These are phyloP conservation scores for Phialocephala subalpina DNA, from an alignment of 2,329 filamentous ascomycete genomes.

Conservation along the genomic window DNA sequence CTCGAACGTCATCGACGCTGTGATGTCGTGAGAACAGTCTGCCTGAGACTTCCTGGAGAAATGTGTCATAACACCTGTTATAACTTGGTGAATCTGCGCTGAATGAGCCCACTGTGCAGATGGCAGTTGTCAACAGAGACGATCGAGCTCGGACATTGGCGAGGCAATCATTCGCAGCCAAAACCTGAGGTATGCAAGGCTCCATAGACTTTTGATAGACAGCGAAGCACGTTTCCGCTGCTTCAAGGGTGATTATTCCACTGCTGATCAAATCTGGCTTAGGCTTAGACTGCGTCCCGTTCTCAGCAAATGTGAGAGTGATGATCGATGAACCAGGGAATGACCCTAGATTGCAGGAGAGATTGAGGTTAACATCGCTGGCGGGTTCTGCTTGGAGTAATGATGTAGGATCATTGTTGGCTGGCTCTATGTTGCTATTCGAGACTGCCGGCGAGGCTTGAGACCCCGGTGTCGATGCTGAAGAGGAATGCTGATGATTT, in stretches of 20 bases:
- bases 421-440: neutral
- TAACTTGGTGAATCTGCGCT: neutral
- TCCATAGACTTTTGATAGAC: neutral
- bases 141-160: slow-evolving; percentile 1
- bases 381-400: neutral
- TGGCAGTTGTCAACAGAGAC: neutral
- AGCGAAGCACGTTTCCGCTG: neutral
- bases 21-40: neutral
- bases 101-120: neutral
- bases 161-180: neutral
- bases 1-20: neutral
- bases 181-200: neutral
- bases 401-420: neutral
- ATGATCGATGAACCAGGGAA: slow-evolving; percentile 3
- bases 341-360: neutral
- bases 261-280: neutral
- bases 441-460: neutral
- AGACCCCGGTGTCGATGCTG: neutral
- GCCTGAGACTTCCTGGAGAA: neutral
- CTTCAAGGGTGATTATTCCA: neutral
- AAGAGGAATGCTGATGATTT: neutral
- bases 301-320: neutral
- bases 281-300: neutral
- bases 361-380: neutral
- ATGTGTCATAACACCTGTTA: neutral